phyloP scores from a whole-genome alignment of 2,329 filamentous ascomycete genomes.

The Lachnellula subtilissima region DNA sequence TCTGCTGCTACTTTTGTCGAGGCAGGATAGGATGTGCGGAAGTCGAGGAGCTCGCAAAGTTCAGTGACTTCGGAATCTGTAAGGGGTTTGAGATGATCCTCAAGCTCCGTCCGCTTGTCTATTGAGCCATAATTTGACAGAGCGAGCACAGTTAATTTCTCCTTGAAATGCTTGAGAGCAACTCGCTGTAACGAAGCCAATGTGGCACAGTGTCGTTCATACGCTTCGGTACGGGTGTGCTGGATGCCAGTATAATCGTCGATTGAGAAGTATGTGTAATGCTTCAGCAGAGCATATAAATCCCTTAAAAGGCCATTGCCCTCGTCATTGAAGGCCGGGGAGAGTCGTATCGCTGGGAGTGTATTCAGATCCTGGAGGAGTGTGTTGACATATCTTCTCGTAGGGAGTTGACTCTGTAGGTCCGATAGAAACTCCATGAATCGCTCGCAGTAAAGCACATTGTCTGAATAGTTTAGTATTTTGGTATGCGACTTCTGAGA shows the following conservation, averaged over 20 bases:
- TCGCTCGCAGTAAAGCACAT: slow-evolving; percentile 81
- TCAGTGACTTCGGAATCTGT: slow-evolving; percentile 68
- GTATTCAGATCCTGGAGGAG: slow-evolving; percentile 82
- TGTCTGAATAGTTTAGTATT: slow-evolving; percentile 43
- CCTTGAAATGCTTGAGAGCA: slow-evolving; percentile 75
- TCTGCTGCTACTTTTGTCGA: slow-evolving; percentile 59
- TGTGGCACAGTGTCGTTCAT: slow-evolving; percentile 71
- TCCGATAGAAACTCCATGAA: slow-evolving; percentile 89
- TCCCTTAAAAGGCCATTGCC: slow-evolving; percentile 76
- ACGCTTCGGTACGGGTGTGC: slow-evolving; percentile 65
- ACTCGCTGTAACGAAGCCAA: slow-evolving; percentile 76
- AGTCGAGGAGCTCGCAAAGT: slow-evolving; percentile 66
- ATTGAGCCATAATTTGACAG: slow-evolving; percentile 90
- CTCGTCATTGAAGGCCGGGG: slow-evolving; percentile 70
- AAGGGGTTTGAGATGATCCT: slow-evolving; percentile 67
- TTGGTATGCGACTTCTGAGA: neutral
- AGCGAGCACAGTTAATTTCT: slow-evolving; percentile 85
- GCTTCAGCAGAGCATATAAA: slow-evolving; percentile 71
- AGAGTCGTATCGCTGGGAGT: slow-evolving; percentile 70
- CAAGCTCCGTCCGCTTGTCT: slow-evolving; percentile 72
- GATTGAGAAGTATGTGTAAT: slow-evolving; percentile 84
- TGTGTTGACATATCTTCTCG: slow-evolving; percentile 86
- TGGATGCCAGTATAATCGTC: slow-evolving; percentile 86
- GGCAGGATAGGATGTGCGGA: slow-evolving; percentile 78
- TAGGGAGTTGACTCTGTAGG: slow-evolving; percentile 88